Evolutionary conservation across 768 basidiomycete species (phyloP).

Genomic region (Podaxis sp.): DNA sequence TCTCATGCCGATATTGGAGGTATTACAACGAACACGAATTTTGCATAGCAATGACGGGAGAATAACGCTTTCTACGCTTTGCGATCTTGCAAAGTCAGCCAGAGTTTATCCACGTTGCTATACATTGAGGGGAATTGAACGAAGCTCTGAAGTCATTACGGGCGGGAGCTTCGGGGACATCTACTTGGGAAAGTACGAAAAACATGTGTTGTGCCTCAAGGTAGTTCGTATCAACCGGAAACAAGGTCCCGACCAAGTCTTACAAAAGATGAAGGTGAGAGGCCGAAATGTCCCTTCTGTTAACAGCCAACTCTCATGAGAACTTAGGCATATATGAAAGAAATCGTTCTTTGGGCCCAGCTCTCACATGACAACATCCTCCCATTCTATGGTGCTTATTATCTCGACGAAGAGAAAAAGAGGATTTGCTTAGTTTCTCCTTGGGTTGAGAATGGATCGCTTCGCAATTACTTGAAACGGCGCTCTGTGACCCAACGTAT

Average conservation of each 20-base stretch:
- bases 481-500: conserved; percentile 13
- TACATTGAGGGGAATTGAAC: not conserved
- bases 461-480: conserved; percentile 16
- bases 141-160: no score
- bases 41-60: not conserved
- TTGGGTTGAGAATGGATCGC: conserved; percentile 22
- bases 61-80: not conserved
- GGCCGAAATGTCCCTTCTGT: not conserved
- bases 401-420: not conserved
- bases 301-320: not conserved
- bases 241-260: not conserved
- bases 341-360: conserved; percentile 34
- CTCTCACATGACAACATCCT: conserved; percentile 35
- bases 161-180: not conserved
- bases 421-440: conserved; percentile 19
- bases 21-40: not conserved
- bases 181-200: not conserved
- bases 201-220: not conserved
- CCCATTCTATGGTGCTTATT: conserved; percentile 33
- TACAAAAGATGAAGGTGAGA: not conserved
- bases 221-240: not conserved
- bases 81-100: not conserved
- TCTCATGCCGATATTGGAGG: not conserved
- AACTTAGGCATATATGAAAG: conserved; percentile 14
- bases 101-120: not conserved